These are phyloP conservation scores for Teratosphaeriaceae sp. DNA, from an alignment of 2,329 filamentous ascomycete genomes.

Conservation along the genomic window DNA sequence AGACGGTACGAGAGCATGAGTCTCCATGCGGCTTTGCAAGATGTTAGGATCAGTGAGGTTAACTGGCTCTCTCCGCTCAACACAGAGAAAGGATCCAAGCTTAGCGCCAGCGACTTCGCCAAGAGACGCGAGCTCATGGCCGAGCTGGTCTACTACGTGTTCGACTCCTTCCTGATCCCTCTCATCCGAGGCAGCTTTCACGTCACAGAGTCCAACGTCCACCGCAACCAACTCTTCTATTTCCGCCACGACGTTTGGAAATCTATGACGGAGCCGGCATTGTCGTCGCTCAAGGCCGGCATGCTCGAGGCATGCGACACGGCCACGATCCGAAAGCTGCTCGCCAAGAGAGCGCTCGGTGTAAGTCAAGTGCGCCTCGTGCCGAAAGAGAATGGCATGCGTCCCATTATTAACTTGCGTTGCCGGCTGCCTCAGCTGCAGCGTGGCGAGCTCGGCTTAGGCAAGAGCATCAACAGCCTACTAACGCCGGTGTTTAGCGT, in stretches of 20 bases:
- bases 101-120: slow-evolving; percentile 61
- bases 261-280: slow-evolving; percentile 63
- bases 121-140: slow-evolving; percentile 75
- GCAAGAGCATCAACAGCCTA: slow-evolving; percentile 61
- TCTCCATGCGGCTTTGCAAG: slow-evolving; percentile 70
- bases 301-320: slow-evolving; percentile 75
- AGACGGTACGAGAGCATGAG: slow-evolving; percentile 75
- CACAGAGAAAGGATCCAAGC: slow-evolving; percentile 42
- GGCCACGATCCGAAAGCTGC: slow-evolving; percentile 48
- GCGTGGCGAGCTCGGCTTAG: slow-evolving; percentile 50
- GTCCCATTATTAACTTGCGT: slow-evolving; percentile 82
- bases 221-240: slow-evolving; percentile 80
- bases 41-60: slow-evolving; percentile 48
- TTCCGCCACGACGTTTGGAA: slow-evolving; percentile 94
- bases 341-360: slow-evolving; percentile 61
- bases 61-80: slow-evolving; percentile 62
- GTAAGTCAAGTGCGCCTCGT: slow-evolving; percentile 74
- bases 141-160: slow-evolving; percentile 86
- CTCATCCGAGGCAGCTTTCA: slow-evolving; percentile 85
- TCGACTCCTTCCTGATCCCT: slow-evolving; percentile 86
- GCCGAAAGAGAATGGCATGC: slow-evolving; percentile 68
- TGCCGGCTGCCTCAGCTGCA: slow-evolving; percentile 51
- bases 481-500: slow-evolving; percentile 69
- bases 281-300: slow-evolving; percentile 57
- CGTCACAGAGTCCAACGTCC: slow-evolving; percentile 78